These are phyloP conservation scores for Amauroascus verrucosus DNA, from an alignment of 2,329 filamentous ascomycete genomes.

Conservation along the genomic window DNA sequence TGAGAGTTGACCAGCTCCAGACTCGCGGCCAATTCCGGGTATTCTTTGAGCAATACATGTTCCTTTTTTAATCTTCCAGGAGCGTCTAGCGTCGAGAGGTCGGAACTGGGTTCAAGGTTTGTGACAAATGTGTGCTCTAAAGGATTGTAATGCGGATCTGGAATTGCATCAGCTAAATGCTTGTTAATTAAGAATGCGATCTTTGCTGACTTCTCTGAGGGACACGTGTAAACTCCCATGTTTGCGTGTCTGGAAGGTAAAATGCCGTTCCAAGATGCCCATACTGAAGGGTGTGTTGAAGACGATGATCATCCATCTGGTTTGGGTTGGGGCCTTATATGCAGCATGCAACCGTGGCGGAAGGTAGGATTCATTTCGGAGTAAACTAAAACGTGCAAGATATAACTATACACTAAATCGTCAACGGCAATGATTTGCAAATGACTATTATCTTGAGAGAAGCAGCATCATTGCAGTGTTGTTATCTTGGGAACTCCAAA, in stretches of 20 bases:
- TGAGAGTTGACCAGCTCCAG: constrained; percentile 23
- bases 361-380: constrained; percentile 12
- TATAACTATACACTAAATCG: not conserved
- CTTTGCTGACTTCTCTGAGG: not conserved
- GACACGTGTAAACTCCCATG: constrained; percentile 41
- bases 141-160: not conserved
- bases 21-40: constrained; percentile 30
- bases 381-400: constrained; percentile 22
- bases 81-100: no score
- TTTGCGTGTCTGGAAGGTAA: constrained; percentile 40
- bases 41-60: constrained; percentile 21
- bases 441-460: not conserved
- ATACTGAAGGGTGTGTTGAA: constrained; percentile 43
- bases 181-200: not conserved
- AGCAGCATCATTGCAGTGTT: not conserved
- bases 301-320: constrained; percentile 48
- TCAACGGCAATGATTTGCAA: not conserved
- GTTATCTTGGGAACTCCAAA: not conserved
- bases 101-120: not conserved
- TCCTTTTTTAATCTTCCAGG: constrained; percentile 16
- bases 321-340: constrained; percentile 28
- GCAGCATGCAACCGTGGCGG: constrained; percentile 19
- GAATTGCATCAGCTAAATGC: not conserved
- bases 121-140: not conserved
- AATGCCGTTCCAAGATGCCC: constrained; percentile 45